Evolutionary conservation across 768 basidiomycete species (phyloP), one percentile per base, ranked within the genome.

Genomic region (Lactarius psammicola): DNA sequence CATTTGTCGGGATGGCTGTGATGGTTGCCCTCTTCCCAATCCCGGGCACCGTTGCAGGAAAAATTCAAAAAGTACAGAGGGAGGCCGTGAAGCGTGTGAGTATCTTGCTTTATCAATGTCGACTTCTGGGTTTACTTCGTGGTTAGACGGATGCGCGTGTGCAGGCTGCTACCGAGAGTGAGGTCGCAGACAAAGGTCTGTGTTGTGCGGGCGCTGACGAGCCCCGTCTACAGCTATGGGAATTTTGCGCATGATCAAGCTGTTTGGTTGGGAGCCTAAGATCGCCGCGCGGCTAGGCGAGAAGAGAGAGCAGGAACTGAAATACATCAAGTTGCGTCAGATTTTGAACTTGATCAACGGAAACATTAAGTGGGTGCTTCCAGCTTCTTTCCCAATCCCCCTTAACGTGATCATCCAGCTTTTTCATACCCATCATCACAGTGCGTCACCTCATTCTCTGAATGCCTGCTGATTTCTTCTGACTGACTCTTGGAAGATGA

Each of bases 121-220:
- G 17, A 17, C 51, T 20, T 51, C n/a, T 17, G 28, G 46, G n/a
- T 53, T 66, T 20, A 57, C 46, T 13, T 42, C 7, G 56, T 3
- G 51, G 36, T 44, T 26, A 81, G 80, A 82, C 80, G n/a, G 83
- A 84, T 63, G 76, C 76, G 4, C 76, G 83, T 7, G 78, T 84
- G 1, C 80, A 82, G 64, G 69, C 72, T 2, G 76, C 81, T 63
- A 80, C 80, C 11, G 82, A 84, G 68, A 73, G 78, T 75, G 59
- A 65, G 59, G 74, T 23, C 10, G 7, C 36, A 40, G 20, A 40
- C 15, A 33, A 31, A 31, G 34, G 10, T 31, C 9, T 1, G 5
- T 9, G 10, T 42, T 5, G 42, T 44, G 13, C 63, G 69, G 33
- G 20, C 42, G 54, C 30, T 57, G 33, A 65, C 30, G 51, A 72